Conservation (phyloP, 1,284 basidiomycete genomes). For the Ceratobasidium sp. region DNA sequence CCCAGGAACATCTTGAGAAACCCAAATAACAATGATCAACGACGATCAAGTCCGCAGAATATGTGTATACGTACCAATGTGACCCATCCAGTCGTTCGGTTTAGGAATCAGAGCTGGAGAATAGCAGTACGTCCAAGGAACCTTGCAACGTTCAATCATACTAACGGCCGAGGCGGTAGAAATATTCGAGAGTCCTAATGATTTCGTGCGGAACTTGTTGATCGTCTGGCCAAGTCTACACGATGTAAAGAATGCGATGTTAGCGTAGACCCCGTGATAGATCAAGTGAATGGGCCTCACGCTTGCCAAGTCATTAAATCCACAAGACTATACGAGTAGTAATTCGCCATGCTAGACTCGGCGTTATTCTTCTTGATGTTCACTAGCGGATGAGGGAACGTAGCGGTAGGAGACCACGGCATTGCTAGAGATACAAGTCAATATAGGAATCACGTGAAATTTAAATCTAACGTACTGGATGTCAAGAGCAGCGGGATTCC, state of each 20-base stretch:
- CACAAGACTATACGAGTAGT: slow-evolving; percentile 68
- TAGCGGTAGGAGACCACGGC: slow-evolving; percentile 74
- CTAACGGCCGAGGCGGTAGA: slow-evolving; percentile 65
- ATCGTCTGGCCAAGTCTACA: slow-evolving; percentile 69
- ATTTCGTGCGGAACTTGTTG: slow-evolving; percentile 69
- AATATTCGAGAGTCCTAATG: slow-evolving; percentile 67
- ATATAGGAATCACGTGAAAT: background rate
- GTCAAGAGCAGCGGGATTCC: slow-evolving; percentile 70
- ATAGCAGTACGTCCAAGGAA: slow-evolving; percentile 80
- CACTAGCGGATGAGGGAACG: slow-evolving; percentile 75
- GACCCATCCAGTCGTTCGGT: slow-evolving; percentile 71
- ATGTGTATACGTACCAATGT: slow-evolving; percentile 64
- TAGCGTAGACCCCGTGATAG: background rate
- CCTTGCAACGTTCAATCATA: slow-evolving; percentile 68
- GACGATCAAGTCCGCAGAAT: background rate
- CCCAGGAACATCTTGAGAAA: slow-evolving; percentile 67
- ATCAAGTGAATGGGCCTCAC: slow-evolving; percentile 57
- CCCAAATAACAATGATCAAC: slow-evolving; percentile 15
- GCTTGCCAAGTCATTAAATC: slow-evolving; percentile 73
- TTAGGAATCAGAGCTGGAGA: slow-evolving; percentile 72
- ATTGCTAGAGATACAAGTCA: slow-evolving; percentile 62
- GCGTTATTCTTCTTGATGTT: slow-evolving; percentile 64
- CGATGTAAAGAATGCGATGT: background rate
- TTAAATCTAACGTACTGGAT: slow-evolving; percentile 64
- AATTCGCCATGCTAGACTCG: slow-evolving; percentile 66